Conservation (phyloP, 2,329 filamentous ascomycete species). For the Blastomyces gilchristii region DNA sequence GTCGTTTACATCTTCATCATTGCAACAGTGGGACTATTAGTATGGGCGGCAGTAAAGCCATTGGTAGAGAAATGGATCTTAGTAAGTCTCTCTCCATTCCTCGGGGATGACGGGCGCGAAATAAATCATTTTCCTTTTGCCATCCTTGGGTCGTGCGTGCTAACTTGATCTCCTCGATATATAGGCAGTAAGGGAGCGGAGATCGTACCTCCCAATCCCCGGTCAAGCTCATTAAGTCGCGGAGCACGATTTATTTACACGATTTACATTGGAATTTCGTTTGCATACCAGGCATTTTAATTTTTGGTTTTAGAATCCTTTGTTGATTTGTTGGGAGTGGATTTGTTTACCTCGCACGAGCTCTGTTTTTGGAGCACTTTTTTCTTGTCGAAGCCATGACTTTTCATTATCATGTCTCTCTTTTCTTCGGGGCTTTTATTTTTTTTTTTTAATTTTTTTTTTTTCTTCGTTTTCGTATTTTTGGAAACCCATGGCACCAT, state of each 20-base stretch:
- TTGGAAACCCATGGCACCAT: neutral
- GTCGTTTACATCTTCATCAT: slow-evolving; percentile 58
- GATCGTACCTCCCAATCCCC: slow-evolving; percentile 43
- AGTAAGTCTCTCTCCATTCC: slow-evolving; percentile 27
- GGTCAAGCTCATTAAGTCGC: slow-evolving; percentile 16
- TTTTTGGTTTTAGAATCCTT: neutral
- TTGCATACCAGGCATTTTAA: neutral
- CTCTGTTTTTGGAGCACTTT: neutral
- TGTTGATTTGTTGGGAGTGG: neutral
- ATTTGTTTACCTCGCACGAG: neutral
- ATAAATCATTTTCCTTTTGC: neutral
- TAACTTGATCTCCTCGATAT: neutral
- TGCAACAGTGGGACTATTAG: slow-evolving; percentile 50
- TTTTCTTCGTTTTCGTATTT: neutral
- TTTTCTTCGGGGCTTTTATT: neutral
- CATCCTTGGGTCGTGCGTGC: neutral
- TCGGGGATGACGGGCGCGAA: too few species aligned
- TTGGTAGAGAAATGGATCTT: slow-evolving; percentile 49
- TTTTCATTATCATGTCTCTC: neutral
- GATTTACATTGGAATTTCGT: neutral
- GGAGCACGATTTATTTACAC: neutral
- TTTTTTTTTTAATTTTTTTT: neutral
- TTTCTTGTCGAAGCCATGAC: neutral
- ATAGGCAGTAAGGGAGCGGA: slow-evolving; percentile 40
- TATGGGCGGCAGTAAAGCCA: slow-evolving; percentile 51